Evolutionary conservation across 106 monocot genomes (phyloP).

Genomic region (Dendrobium nobile): DNA sequence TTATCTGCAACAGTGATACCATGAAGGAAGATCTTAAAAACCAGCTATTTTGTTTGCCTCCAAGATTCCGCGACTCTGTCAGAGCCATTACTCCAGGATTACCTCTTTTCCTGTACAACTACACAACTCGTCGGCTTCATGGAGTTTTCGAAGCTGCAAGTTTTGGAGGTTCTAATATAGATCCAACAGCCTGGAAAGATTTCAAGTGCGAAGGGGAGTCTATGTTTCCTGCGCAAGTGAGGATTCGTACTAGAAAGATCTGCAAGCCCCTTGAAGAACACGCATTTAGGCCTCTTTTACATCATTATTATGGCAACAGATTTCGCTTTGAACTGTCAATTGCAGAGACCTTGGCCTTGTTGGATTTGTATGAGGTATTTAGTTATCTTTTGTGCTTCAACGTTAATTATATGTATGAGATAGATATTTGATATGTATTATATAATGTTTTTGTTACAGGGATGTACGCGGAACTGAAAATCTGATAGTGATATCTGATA

Average conservation of each 20-base stretch:
- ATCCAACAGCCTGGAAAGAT: slow-evolving; percentile 92
- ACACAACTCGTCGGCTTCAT: too few relatives aligned
- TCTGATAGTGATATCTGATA: too few relatives aligned
- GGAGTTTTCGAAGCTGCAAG: slow-evolving; percentile 52
- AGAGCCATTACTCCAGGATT: slow-evolving; percentile 57
- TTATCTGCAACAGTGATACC: slow-evolving; percentile 62
- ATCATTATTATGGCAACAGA: slow-evolving; percentile 61
- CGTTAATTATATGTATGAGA: too few relatives aligned
- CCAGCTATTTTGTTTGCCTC: slow-evolving; percentile 54
- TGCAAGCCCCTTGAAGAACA: slow-evolving; percentile 80
- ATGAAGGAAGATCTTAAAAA: slow-evolving; percentile 47
- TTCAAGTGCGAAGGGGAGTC: slow-evolving; percentile 89
- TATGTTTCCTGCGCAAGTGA: slow-evolving; percentile 86
- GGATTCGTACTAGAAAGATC: slow-evolving; percentile 57
- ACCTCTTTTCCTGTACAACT: slow-evolving; percentile 48
- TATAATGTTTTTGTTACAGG: too few relatives aligned
- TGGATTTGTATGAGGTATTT: too few relatives aligned
- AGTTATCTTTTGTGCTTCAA: too few relatives aligned
- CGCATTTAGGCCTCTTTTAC: slow-evolving; percentile 78
- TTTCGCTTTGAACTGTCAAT: slow-evolving; percentile 88
- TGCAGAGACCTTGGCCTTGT: slow-evolving; percentile 22
- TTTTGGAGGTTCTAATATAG: slow-evolving; percentile 88
- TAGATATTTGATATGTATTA: too few relatives aligned
- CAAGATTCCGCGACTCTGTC: slow-evolving; percentile 54
- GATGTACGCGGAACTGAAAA: too few relatives aligned